Percentiles rank a stretch among this genome's conserved stretches.
Conservation (phyloP, 371 early-diverging fungal species). For the Circinella minor region DNA sequence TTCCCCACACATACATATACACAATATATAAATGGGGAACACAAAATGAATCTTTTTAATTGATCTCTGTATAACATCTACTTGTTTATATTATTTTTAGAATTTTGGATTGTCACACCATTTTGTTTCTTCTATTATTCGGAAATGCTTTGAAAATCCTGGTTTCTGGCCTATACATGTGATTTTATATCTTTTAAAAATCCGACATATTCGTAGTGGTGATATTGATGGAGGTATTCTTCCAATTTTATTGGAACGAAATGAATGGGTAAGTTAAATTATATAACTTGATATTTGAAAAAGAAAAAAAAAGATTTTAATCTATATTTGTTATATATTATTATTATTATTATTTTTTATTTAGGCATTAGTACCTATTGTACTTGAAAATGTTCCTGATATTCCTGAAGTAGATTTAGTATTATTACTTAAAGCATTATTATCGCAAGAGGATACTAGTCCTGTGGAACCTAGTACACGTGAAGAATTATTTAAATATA, state of each 20-base stretch:
- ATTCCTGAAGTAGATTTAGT: conserved; percentile 64
- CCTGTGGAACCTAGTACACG: not conserved
- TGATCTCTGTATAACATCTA: no score
- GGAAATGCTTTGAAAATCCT: conserved; percentile 28
- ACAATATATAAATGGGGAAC: no score
- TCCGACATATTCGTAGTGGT: conserved; percentile 52
- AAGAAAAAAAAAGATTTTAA: not conserved
- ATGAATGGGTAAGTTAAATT: conserved; percentile 53
- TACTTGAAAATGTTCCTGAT: conserved; percentile 57
- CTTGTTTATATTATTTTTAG: not conserved
- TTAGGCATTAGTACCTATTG: conserved; percentile 47
- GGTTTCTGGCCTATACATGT: conserved; percentile 60
- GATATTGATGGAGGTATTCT: conserved; percentile 57
- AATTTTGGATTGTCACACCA: conserved; percentile 54
- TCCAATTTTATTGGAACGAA: conserved; percentile 51
- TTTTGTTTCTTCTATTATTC: conserved; percentile 43
- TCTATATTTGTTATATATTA: not conserved
- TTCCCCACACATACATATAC: no score
- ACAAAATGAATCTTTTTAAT: not conserved
- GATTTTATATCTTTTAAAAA: conserved; percentile 54
- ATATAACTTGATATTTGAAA: not conserved
- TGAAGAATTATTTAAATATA: conserved; percentile 36
- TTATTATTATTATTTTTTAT: not conserved
- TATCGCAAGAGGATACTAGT: conserved; percentile 29
- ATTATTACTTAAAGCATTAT: conserved; percentile 40